Evolutionary conservation across 176 grass and related monocot species (phyloP), one percentile per base, ranked within the genome.

Genomic region (Bromus sterilis): DNA sequence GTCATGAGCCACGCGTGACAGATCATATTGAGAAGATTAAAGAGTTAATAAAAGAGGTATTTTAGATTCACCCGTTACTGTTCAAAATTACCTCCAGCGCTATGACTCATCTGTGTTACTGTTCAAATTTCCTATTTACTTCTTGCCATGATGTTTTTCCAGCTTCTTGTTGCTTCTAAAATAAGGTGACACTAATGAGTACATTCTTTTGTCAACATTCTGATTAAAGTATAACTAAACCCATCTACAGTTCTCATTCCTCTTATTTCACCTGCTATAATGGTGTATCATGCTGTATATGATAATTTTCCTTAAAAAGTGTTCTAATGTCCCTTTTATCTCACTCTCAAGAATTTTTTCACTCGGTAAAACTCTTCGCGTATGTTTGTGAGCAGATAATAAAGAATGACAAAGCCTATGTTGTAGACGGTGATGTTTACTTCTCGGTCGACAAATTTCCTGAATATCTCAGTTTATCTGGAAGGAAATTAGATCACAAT

Each of bases 11-110:
- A 56, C 93, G 93, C 15, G 93, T 99, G 24, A 93, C 91, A 18
- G 89, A 99, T 6, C 96, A 99, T 49, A 99, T 99, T 1, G 85
- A 95, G 2, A 77, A 93, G 48, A 99, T 99, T 63, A 95, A 55
- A 80, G 87, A 93, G 9, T 85, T 99, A 87, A 99, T 93, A 86
- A 78, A 80, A 9, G 89, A 93, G 93, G 96, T 99, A 88, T 28
- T 32, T 66, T 56, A 40, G 9, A 66, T 26, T 66, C 66, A 20
- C 56, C 36, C 2, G 10, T 74, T 74, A 12, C 14, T 74, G 30
- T 40, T 56, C 20, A 60, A 44, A 44, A 44, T 28, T 71, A 23
- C n/a, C 44, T 9, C 15, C 26, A 79, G 28, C 51, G 53, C 48
- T 56, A 66, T 6, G 64, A 56, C 37, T 28, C 3, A n/a, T 35